Evolutionary conservation across 164 flowering plant species (phyloP).

Genomic region (Pachysandra terminalis): DNA sequence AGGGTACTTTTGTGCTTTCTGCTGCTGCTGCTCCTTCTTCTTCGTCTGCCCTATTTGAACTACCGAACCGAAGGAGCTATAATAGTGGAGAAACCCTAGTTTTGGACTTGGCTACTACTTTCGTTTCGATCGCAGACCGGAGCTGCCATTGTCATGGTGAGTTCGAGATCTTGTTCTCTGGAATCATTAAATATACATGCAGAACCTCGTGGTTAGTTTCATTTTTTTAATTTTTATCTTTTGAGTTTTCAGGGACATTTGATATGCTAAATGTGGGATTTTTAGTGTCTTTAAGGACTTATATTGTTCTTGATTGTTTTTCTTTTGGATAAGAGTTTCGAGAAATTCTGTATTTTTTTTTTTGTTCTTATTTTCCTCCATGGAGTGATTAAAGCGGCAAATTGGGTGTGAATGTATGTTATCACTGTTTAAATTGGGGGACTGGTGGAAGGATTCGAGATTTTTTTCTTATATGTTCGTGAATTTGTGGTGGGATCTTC

Average conservation of each 20-base stretch:
- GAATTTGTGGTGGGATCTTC: background rate
- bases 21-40: background rate
- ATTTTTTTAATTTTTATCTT: too few relatives aligned
- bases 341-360: background rate
- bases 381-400: background rate
- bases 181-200: background rate
- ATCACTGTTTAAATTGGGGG: background rate
- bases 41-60: background rate
- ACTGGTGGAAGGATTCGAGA: background rate
- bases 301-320: background rate
- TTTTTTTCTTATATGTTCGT: background rate
- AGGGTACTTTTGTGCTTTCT: too few relatives aligned
- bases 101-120: too few relatives aligned
- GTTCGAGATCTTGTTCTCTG: background rate
- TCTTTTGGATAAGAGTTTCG: background rate
- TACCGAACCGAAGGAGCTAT: background rate
- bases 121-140: background rate
- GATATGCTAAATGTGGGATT: background rate
- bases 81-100: background rate
- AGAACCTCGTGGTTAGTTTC: background rate
- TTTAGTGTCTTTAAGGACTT: too few relatives aligned
- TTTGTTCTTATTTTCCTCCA: background rate
- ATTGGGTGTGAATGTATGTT: background rate
- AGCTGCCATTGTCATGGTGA: background rate
- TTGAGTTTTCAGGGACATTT: background rate